These are phyloP conservation scores for Prunus mongolica DNA, from an alignment of 306 rosid species.

Conservation along the genomic window DNA sequence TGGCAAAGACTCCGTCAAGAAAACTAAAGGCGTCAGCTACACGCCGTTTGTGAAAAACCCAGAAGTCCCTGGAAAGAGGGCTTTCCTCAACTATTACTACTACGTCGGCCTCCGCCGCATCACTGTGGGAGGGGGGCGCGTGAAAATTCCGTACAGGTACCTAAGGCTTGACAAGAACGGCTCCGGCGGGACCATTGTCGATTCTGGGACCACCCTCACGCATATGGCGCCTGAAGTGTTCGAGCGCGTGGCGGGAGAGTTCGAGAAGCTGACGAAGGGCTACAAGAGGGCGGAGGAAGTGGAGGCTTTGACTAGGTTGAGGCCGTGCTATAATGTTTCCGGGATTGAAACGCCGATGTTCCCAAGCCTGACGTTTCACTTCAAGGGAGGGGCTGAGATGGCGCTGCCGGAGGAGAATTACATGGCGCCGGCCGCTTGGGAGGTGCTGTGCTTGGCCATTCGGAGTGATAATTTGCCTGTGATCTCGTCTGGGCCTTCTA, in stretches of 20 bases:
- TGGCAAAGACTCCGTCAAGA: slow-evolving; percentile 46
- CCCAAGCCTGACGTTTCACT: slow-evolving; percentile 50
- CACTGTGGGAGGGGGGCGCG: slow-evolving; percentile 5
- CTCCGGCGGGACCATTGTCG: slow-evolving; percentile 67
- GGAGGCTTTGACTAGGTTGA: slow-evolving; percentile 50
- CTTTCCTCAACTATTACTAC: too few relatives aligned
- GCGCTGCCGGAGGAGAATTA: slow-evolving; percentile 48
- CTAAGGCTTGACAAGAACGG: slow-evolving; percentile 48
- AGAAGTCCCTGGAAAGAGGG: not conserved
- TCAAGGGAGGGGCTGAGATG: slow-evolving; percentile 79
- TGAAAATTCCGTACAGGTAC: slow-evolving; percentile 43
- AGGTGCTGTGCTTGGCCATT: slow-evolving; percentile 47
- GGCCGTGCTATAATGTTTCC: slow-evolving; percentile 52
- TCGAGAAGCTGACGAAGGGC: slow-evolving; percentile 49
- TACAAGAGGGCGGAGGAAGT: slow-evolving; percentile 43
- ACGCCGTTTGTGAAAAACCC: not conserved
- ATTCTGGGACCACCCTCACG: slow-evolving; percentile 74
- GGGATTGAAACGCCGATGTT: slow-evolving; percentile 18
- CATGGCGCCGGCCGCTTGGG: slow-evolving; percentile 18
- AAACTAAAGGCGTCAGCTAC: not conserved
- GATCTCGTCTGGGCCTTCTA: slow-evolving; percentile 44
- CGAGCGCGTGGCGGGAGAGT: slow-evolving; percentile 36
- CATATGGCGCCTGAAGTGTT: slow-evolving; percentile 50
- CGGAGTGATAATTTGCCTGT: slow-evolving; percentile 27
- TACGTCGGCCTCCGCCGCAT: not conserved